Conservation (phyloP, 495 filamentous ascomycete genomes). For the Hypoxylon intermedium region DNA sequence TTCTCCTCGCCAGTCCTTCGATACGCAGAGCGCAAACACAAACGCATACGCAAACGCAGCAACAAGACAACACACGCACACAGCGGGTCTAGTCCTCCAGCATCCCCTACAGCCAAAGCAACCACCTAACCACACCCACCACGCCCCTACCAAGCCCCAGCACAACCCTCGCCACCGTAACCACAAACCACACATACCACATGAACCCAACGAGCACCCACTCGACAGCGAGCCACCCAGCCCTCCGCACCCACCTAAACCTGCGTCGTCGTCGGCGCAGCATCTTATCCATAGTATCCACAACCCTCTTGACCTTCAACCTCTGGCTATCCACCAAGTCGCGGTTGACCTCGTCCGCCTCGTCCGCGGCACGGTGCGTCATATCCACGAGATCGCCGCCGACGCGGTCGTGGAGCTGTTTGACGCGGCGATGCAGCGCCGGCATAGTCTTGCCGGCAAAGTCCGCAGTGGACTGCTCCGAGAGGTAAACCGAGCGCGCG, state of each 20-base stretch:
- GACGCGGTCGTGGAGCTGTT: slow-evolving; percentile 44
- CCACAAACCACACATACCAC: slow-evolving; percentile 85
- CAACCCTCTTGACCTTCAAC: slow-evolving; percentile 76
- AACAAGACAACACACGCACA: no score
- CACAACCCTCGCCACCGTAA: slow-evolving; percentile 70
- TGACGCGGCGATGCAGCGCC: slow-evolving; percentile 46
- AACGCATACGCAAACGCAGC: no score
- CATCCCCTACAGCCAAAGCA: slow-evolving; percentile 72
- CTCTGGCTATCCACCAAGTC: slow-evolving; percentile 77
- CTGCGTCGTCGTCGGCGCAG: slow-evolving; percentile 69
- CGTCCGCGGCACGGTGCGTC: slow-evolving; percentile 70
- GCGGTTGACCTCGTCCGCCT: slow-evolving; percentile 75
- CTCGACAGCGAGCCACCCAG: slow-evolving; percentile 75
- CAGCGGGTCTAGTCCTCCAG: no score
- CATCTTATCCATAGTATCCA: slow-evolving; percentile 78
- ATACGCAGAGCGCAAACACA: no score
- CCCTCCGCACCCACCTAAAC: slow-evolving; percentile 73
- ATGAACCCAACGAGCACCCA: slow-evolving; percentile 80
- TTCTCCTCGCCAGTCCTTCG: no score
- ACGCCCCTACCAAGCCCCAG: slow-evolving; percentile 65
- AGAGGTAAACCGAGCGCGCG: slow-evolving; percentile 58
- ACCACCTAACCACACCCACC: slow-evolving; percentile 69
- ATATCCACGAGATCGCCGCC: slow-evolving; percentile 57
- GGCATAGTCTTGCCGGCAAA: slow-evolving; percentile 46
- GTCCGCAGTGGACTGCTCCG: slow-evolving; percentile 58